A percentile compares a stretch with the other conserved stretches of the same genome.
phyloP scores from a whole-genome alignment of 179 eudicot genomes.

The Drosera spatulata region DNA sequence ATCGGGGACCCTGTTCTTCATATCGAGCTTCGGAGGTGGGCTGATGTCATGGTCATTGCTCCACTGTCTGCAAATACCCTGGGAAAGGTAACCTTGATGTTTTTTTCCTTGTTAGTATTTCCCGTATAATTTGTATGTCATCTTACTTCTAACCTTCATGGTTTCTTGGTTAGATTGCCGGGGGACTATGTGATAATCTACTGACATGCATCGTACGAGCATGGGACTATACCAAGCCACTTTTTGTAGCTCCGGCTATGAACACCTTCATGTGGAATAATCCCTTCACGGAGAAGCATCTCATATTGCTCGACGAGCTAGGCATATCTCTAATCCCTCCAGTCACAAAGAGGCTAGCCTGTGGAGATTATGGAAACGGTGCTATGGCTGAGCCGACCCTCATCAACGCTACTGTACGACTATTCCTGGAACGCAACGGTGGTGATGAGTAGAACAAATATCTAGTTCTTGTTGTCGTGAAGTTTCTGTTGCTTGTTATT shows the following conservation, averaged over 20 bases:
- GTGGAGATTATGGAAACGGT: constrained; percentile 92
- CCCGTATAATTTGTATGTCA: no score
- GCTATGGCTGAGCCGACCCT: constrained; percentile 98
- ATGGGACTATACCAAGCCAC: constrained; percentile 89
- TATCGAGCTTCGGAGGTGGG: constrained; percentile 90
- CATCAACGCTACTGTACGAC: constrained; percentile 69
- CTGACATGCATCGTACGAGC: constrained; percentile 85
- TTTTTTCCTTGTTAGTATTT: background rate
- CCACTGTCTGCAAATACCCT: constrained; percentile 94
- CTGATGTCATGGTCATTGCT: constrained; percentile 94
- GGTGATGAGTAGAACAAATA: no score
- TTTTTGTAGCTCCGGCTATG: constrained; percentile 96
- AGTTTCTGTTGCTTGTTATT: no score
- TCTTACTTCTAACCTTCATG: background rate
- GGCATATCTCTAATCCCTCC: constrained; percentile 81
- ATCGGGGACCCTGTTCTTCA: constrained; percentile 89
- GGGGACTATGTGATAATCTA: constrained; percentile 89
- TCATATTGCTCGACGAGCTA: constrained; percentile 63
- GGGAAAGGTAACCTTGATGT: constrained; percentile 49
- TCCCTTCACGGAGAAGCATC: constrained; percentile 91
- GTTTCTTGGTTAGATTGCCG: constrained; percentile 47
- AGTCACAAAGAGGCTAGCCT: constrained; percentile 74
- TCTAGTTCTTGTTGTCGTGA: no score
- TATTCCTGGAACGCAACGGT: constrained; percentile 32
- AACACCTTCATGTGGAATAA: constrained; percentile 97